Conservation (phyloP, 768 basidiomycete genomes). For the Mycena rosella region DNA sequence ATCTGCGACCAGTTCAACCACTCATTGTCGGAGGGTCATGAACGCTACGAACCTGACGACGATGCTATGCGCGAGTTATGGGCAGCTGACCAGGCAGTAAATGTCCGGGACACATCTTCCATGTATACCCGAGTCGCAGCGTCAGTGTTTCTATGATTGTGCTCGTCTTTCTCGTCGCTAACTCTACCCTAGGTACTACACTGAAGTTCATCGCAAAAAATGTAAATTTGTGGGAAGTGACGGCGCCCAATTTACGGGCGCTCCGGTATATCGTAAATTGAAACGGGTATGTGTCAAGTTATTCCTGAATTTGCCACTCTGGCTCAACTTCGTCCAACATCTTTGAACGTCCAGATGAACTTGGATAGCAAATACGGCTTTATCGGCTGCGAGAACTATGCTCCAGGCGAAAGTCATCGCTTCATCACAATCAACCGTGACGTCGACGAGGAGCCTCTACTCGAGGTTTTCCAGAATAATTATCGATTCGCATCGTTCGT, state of each 20-base stretch:
- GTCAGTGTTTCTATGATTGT: not conserved
- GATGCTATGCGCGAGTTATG: constrained; percentile 14
- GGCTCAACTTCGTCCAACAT: not conserved
- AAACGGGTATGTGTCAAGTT: not conserved
- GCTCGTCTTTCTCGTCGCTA: not conserved
- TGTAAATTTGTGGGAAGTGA: not conserved
- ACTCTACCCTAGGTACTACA: not conserved
- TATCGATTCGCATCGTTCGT: not conserved
- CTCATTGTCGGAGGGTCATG: not conserved
- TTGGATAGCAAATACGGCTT: constrained; percentile 21
- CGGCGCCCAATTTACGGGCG: not conserved
- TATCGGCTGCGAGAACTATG: constrained; percentile 22
- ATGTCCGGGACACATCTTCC: constrained; percentile 15
- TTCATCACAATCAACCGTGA: not conserved
- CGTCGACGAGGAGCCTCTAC: not conserved
- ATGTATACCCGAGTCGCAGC: not conserved
- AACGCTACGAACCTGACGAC: constrained; percentile 22
- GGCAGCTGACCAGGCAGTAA: not conserved
- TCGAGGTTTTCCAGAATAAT: not conserved
- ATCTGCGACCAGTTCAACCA: constrained; percentile 4
- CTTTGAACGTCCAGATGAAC: constrained; percentile 7
- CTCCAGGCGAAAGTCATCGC: not conserved
- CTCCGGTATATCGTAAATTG: not conserved
- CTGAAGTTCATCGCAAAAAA: not conserved
- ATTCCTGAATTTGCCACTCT: not conserved